phyloP scores from a whole-genome alignment of 2,329 filamentous ascomycete species.

The Aureobasidium sp. region DNA sequence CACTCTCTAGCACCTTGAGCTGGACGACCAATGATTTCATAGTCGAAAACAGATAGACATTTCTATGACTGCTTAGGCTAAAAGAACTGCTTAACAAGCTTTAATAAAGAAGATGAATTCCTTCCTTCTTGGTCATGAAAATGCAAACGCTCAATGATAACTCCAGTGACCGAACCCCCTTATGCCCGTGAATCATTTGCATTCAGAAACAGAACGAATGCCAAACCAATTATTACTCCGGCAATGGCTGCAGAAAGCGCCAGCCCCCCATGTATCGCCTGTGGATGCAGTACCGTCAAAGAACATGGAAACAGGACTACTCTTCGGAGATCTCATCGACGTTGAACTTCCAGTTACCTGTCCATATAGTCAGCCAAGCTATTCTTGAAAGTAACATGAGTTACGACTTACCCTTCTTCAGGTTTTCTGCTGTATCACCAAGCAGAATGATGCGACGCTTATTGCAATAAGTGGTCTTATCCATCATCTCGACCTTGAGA shows the following conservation, averaged over 20 bases:
- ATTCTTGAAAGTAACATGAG: neutral
- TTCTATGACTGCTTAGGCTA: neutral
- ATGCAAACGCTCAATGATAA: neutral
- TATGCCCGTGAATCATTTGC: neutral
- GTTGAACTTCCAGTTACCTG: constrained; percentile 29
- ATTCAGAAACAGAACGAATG: neutral
- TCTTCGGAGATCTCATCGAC: constrained; percentile 5
- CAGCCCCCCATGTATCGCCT: neutral
- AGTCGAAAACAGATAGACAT: neutral
- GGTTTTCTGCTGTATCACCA: constrained; percentile 85
- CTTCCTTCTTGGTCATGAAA: neutral
- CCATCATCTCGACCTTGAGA: constrained; percentile 94
- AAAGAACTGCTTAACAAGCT: neutral
- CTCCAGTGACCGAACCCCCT: neutral
- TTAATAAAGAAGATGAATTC: neutral
- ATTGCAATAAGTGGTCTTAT: constrained; percentile 96
- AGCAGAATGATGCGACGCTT: constrained; percentile 83
- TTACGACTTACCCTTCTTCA: constrained; percentile 68
- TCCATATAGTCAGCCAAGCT: constrained; percentile 6
- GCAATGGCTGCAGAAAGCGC: neutral
- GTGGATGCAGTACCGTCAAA: constrained; percentile 2
- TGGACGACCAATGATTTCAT: neutral
- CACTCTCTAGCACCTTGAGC: neutral
- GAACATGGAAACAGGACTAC: neutral
- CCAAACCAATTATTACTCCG: neutral